Percentiles rank a stretch among this genome's conserved stretches.
Conservation (phyloP, 257 asterid genomes). For the Lantana camara region DNA sequence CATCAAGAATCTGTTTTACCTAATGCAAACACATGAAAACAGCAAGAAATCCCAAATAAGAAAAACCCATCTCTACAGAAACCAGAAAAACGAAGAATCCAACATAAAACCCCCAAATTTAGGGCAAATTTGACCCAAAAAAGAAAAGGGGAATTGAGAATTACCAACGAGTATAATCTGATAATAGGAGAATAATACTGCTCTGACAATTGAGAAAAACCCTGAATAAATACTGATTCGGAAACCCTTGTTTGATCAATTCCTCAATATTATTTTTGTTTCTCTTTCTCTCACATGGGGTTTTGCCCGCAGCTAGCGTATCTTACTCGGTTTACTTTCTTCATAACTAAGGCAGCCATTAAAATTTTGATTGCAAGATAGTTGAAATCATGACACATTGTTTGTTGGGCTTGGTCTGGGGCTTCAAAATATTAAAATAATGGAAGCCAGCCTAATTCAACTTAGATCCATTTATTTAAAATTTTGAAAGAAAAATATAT, state of each 20-base stretch:
- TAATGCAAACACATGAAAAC: slow-evolving; percentile 8
- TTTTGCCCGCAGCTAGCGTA: slow-evolving; percentile 13
- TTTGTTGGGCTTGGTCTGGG: too few species aligned
- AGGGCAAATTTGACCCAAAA: too few species aligned
- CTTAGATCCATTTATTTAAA: too few species aligned
- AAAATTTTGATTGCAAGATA: too few species aligned
- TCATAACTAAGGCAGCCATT: slow-evolving; percentile 21
- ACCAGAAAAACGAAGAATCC: neutral
- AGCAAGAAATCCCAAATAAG: slow-evolving; percentile 8
- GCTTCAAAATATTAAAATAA: too few species aligned
- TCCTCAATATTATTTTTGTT: neutral
- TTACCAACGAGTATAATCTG: slow-evolving; percentile 8
- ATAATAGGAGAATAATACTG: neutral
- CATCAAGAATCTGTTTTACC: slow-evolving; percentile 43
- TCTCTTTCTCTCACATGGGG: neutral
- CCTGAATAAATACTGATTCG: slow-evolving; percentile 24
- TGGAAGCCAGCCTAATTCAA: too few species aligned
- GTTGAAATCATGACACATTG: too few species aligned
- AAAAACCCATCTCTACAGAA: neutral
- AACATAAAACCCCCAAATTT: neutral
- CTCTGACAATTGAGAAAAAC: slow-evolving; percentile 11
- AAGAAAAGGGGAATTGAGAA: neutral
- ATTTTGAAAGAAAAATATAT: too few species aligned
- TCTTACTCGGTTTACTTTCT: slow-evolving; percentile 25
- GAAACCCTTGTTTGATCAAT: neutral